phyloP scores from a whole-genome alignment of 1,284 basidiomycete species.

The Trichosporon sp. region DNA sequence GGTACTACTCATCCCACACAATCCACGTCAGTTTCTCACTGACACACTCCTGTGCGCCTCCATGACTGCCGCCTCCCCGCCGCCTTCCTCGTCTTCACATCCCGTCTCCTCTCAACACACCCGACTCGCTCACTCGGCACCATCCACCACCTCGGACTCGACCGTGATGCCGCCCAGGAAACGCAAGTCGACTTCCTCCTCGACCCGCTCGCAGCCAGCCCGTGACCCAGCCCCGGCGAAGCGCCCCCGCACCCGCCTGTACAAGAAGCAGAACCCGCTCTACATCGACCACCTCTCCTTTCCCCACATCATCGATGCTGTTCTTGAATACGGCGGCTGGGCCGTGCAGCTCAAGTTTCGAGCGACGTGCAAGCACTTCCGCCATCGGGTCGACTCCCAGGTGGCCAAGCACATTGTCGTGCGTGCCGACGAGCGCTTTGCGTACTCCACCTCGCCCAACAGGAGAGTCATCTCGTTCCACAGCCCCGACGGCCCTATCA shows the following conservation, averaged over 20 bases:
- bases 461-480: neutral
- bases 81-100: neutral
- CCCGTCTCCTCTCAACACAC: no score
- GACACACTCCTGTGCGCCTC: neutral
- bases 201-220: neutral
- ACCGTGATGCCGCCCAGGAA: neutral
- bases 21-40: neutral
- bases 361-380: neutral
- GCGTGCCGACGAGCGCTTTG: neutral
- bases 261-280: neutral
- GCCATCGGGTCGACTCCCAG: neutral
- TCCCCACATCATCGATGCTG: conserved; percentile 10
- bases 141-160: neutral
- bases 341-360: neutral
- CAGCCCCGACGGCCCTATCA: neutral
- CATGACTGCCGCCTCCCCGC: neutral
- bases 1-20: neutral
- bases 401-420: neutral
- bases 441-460: neutral
- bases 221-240: neutral
- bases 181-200: neutral
- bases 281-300: neutral
- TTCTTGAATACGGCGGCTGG: conserved; percentile 5
- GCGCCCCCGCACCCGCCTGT: neutral
- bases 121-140: neutral